A percentile compares a stretch with the other conserved stretches of the same genome.
Conservation (phyloP, 2,329 filamentous ascomycete species). For the Xylariaceae sp. region DNA sequence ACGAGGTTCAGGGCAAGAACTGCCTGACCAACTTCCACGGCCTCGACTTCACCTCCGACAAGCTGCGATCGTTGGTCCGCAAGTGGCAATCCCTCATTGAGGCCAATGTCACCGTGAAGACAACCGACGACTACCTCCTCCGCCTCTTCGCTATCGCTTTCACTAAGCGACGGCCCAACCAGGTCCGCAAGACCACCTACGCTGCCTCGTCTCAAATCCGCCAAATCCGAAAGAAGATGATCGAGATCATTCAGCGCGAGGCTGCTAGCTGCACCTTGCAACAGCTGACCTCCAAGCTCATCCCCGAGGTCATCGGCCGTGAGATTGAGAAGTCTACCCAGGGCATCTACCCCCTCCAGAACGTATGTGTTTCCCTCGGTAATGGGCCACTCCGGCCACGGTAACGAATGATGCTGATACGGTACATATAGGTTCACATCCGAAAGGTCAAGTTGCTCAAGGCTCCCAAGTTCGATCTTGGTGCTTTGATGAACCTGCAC, state of each 20-base stretch:
- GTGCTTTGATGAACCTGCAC: constrained; percentile 92
- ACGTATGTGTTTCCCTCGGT: constrained; percentile 67
- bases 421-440: constrained; percentile 79
- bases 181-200: constrained; percentile 99
- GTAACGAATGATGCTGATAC: constrained; percentile 32
- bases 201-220: constrained; percentile 95
- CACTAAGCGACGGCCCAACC: constrained; percentile 98
- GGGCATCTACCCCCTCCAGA: constrained; percentile 99
- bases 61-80: constrained; percentile 96
- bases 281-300: constrained; percentile 97
- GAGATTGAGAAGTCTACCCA: constrained; percentile 99
- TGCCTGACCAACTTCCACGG: constrained; percentile 99
- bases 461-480: constrained; percentile 97
- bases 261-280: constrained; percentile 89
- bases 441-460: constrained; percentile 99
- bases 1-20: constrained; percentile 99
- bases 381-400: too few species aligned
- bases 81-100: constrained; percentile 99
- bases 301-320: constrained; percentile 97
- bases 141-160: constrained; percentile 98
- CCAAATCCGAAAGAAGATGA: constrained; percentile 99
- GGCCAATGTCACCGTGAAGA: constrained; percentile 99
- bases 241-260: constrained; percentile 96
- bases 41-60: constrained; percentile 99
- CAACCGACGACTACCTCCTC: constrained; percentile 99